Evolutionary conservation across 139 green algal genomes (phyloP), one percentile per base, ranked within the genome.

Genomic region (Chlorella sp.): DNA sequence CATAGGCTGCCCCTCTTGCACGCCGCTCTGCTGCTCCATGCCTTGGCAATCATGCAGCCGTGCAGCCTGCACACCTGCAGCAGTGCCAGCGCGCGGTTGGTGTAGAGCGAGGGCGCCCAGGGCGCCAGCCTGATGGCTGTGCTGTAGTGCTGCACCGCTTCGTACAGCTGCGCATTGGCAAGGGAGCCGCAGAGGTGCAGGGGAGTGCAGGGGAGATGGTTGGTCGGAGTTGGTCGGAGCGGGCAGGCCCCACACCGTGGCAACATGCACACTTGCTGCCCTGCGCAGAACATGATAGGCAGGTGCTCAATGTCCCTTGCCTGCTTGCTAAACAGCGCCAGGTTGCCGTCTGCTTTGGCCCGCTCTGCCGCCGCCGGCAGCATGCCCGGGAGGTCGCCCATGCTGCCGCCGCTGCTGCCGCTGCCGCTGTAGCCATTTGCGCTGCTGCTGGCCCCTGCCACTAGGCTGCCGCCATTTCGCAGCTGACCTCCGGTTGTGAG

Each of bases 71-170:
- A 19, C 51, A 60, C 51, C 51, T 60, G 51, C 40, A 95, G 83
- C 58, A 91, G 85, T 11, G 90, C 91, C 65, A 90, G 72, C 32
- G 91, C 86, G 51, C 87, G 89, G 84, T 90, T 89, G n/a, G 73
- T 80, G 76, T 93, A 92, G 51, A 96, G 78, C 65, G 83, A 40
- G 8, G 86, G 19, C 0, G 80, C 82, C 80, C 56, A 82, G 17
- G 93, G 93, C 17, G 87, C 85, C 30, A 87, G 75, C 67, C 85
- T 76, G 34, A 96, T 80, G 28, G 86, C 93, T 24, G 80, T 73
- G 30, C 48, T 88, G 85, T 93, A 95, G 38, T 46, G 43, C 28
- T 48, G n/a, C 46, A 92, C 58, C 8, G 92, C 92, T 36, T 43
- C 79, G 20, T 76, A 56, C 32, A 88, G 81, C 81, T 60, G 46